Percentiles rank a stretch among this genome's conserved stretches.
Evolutionary conservation across 495 filamentous ascomycete species (phyloP).

Genomic region (Lasiosphaeria miniovina): DNA sequence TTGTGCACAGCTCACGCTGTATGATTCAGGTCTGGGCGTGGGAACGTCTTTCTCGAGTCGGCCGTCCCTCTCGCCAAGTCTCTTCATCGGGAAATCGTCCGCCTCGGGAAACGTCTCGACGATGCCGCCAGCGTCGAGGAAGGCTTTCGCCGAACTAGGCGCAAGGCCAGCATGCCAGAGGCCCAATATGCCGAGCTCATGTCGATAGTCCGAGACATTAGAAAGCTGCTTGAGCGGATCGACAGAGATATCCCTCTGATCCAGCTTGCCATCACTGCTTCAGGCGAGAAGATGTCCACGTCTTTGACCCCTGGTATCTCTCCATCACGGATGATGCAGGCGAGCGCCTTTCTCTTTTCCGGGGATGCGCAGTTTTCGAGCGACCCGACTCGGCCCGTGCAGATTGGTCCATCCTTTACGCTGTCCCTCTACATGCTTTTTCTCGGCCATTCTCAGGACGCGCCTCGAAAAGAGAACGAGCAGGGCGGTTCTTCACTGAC

Average conservation of each 20-base stretch:
- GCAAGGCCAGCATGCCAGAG: conserved; percentile 28
- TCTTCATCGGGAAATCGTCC: conserved; percentile 84
- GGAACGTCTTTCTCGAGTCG: conserved; percentile 91
- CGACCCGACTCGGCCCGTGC: conserved; percentile 61
- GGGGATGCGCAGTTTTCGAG: conserved; percentile 82
- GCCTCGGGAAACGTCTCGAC: conserved; percentile 72
- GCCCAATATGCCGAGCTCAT: conserved; percentile 58
- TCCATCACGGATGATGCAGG: conserved; percentile 86
- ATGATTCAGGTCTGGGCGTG: conserved; percentile 68
- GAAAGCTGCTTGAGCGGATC: conserved; percentile 69
- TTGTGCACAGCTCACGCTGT: conserved; percentile 4
- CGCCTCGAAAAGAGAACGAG: conserved; percentile 23
- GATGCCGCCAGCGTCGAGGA: conserved; percentile 68
- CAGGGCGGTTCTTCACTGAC: conserved; percentile 21
- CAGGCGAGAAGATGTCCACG: conserved; percentile 80
- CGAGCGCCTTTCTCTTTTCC: conserved; percentile 85
- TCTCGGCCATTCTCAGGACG: conserved; percentile 58
- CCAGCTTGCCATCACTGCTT: conserved; percentile 92
- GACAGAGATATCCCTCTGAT: conserved; percentile 93
- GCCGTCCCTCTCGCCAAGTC: conserved; percentile 82
- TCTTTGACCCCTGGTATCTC: conserved; percentile 79
- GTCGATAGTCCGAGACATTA: conserved; percentile 71
- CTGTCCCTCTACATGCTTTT: conserved; percentile 98
- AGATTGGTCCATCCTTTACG: conserved; percentile 85
- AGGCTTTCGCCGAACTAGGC: conserved; percentile 47